Evolutionary conservation across 208 protist genomes (phyloP).

Genomic region (Acanthamoeba sp.): DNA sequence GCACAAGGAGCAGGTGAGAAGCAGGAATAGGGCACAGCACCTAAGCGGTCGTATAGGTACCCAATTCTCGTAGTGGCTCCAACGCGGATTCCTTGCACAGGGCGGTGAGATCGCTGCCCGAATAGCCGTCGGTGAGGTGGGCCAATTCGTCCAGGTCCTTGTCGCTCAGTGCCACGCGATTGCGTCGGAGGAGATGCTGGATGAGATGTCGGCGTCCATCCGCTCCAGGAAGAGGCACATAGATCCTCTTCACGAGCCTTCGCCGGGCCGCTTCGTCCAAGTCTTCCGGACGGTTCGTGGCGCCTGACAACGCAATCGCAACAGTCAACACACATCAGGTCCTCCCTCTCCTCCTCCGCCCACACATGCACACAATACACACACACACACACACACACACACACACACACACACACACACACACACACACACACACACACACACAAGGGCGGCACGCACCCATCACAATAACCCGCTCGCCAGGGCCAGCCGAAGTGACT

Average conservation of each 20-base stretch:
- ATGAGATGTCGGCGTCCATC: constrained; percentile 86
- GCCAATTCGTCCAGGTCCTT: constrained; percentile 67
- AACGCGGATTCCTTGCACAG: constrained; percentile 92
- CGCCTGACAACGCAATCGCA: background rate
- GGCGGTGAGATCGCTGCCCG: constrained; percentile 87
- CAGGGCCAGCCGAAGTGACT: constrained; percentile 34
- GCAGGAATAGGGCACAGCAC: no score
- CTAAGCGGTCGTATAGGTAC: no score
- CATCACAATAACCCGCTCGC: constrained; percentile 80
- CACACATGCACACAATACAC: no score
- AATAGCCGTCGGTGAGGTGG: constrained; percentile 82
- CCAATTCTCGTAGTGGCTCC: constrained; percentile 86
- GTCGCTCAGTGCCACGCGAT: constrained; percentile 70
- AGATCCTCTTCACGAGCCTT: constrained; percentile 94
- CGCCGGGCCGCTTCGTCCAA: constrained; percentile 95
- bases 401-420: no score
- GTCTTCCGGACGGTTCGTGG: constrained; percentile 91
- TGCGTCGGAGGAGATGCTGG: constrained; percentile 78
- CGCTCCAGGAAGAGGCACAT: constrained; percentile 94
- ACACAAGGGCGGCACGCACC: background rate
- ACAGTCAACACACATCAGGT: background rate
- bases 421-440: no score
- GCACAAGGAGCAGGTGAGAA: no score
- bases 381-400: background rate
- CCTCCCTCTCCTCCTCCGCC: background rate